Evolutionary conservation across 148 eudicot genomes (phyloP), one percentile per base, ranked within the genome.

Genomic region (Nepenthes gracilis): DNA sequence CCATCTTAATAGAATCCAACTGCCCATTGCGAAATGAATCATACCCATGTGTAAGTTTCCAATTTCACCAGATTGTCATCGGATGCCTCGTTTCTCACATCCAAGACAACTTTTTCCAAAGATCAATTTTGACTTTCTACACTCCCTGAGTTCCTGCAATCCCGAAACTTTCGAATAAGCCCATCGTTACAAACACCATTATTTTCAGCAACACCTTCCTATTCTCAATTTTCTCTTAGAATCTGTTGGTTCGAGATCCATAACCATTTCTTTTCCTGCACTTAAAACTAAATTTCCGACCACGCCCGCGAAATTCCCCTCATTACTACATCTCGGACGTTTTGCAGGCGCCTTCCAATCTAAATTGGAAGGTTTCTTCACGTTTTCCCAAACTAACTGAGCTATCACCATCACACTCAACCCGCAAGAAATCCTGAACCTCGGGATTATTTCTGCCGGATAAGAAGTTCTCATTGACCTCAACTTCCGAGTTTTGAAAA

Each of bases 241-340:
- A n/a, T 56, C 80, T 81, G 55, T 67, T 63, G 55, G 67, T 57
- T 67, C 72, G 75, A 5, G 67, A 70, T 33, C 72, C 57, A 58
- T 58, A 62, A 50, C 49, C 79, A 43, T 74, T 75, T 52, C 70
- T 83, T 6, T 69, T 75, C 45, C 59, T 86, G 4, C 66, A 67
- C 81, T 78, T 93, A 59, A 53, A 75, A 36, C 57, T 67, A 52
- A 82, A 89, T 71, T 73, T 88, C 50, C 79, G 76, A 57, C 95
- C 89, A 68, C 78, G 70, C 33, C 99, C 99, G 88, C 99, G 72
- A 93, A 93, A 59, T 93, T 93, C 50, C 99, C 99, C 63, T 93
- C 95, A 57, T 45, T 65, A 9, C 47, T 60, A 67, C 63, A 11
- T 75, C 76, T 93, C 5, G 65, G 68, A 62, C 63, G 77, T 68